These are phyloP conservation scores for Pythium myriotylum DNA, from an alignment of 352 stramenopile species.

Conservation along the genomic window DNA sequence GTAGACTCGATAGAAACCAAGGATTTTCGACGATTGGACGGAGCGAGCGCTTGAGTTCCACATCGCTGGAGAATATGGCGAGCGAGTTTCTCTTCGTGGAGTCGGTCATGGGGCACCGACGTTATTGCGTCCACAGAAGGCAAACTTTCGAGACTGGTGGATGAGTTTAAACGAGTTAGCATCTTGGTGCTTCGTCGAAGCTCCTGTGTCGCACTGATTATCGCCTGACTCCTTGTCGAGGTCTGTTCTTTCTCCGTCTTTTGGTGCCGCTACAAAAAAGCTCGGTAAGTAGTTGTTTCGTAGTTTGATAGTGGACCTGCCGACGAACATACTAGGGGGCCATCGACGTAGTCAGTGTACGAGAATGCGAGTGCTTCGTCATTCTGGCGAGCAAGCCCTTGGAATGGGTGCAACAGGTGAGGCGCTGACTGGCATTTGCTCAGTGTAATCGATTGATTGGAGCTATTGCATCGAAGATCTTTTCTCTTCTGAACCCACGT, in stretches of 20 bases:
- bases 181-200: constrained; percentile 39
- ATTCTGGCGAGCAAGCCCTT: constrained; percentile 41
- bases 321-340: constrained; percentile 24
- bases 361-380: constrained; percentile 46
- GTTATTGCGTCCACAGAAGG: not conserved
- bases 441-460: constrained; percentile 1
- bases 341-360: constrained; percentile 44
- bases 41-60: constrained; percentile 30
- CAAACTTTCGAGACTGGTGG: not conserved
- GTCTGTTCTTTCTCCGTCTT: constrained; percentile 29
- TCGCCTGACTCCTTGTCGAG: constrained; percentile 31
- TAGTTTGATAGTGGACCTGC: not conserved
- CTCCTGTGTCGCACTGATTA: constrained; percentile 41
- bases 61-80: constrained; percentile 36
- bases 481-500: constrained; percentile 9
- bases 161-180: constrained; percentile 20
- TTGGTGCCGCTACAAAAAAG: constrained; percentile 4
- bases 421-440: constrained; percentile 34
- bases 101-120: constrained; percentile 24
- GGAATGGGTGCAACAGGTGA: constrained; percentile 51
- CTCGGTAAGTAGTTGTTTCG: not conserved
- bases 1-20: constrained; percentile 31
- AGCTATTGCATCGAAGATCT: too few species aligned
- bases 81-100: constrained; percentile 43
- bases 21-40: constrained; percentile 44